Percentiles rank a stretch among this genome's conserved stretches.
Conservation (phyloP, 2,329 filamentous ascomycete species). For the Pseudopithomyces chartarum region DNA sequence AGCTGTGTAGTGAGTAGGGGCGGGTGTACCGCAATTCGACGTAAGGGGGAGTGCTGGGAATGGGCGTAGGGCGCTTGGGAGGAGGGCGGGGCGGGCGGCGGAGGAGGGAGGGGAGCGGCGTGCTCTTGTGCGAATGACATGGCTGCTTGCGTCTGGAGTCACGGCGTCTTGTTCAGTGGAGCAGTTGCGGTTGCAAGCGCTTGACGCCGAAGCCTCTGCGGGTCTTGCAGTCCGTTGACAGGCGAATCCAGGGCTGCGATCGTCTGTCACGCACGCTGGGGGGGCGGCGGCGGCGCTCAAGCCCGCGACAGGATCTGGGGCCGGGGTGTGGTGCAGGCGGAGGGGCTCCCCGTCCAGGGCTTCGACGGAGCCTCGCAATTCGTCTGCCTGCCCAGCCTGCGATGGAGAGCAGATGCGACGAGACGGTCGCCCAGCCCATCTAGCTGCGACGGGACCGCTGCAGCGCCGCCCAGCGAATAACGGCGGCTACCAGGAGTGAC, state of each 20-base stretch:
- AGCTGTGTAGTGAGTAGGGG: slow-evolving; percentile 48
- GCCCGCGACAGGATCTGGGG: slow-evolving; percentile 22
- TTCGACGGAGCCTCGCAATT: slow-evolving; percentile 16
- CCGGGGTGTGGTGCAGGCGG: slow-evolving; percentile 12
- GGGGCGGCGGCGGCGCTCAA: slow-evolving; percentile 14
- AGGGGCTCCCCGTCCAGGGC: slow-evolving; percentile 20
- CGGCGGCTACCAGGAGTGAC: slow-evolving; percentile 5
- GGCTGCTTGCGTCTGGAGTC: slow-evolving; percentile 1
- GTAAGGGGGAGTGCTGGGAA: slow-evolving; percentile 27
- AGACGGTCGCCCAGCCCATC: slow-evolving; percentile 4
- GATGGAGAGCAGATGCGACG: slow-evolving; percentile 12
- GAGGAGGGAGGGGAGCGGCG: slow-evolving; percentile 28
- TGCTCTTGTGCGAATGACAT: slow-evolving; percentile 23
- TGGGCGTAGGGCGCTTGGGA: slow-evolving; percentile 10
- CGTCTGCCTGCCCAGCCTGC: slow-evolving; percentile 9
- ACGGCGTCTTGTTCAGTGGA: background rate
- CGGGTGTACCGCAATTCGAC: slow-evolving; percentile 48
- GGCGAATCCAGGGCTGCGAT: slow-evolving; percentile 8
- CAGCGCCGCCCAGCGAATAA: slow-evolving; percentile 16
- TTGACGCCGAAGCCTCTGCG: slow-evolving; percentile 40
- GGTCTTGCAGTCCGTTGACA: slow-evolving; percentile 28
- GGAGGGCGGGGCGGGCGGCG: slow-evolving; percentile 28
- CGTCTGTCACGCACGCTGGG: slow-evolving; percentile 8
- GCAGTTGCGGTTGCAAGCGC: slow-evolving; percentile 9
- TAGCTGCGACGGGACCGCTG: slow-evolving; percentile 13